Evolutionary conservation across 441 rosid genomes (phyloP).

Genomic region (Geranium incanum): DNA sequence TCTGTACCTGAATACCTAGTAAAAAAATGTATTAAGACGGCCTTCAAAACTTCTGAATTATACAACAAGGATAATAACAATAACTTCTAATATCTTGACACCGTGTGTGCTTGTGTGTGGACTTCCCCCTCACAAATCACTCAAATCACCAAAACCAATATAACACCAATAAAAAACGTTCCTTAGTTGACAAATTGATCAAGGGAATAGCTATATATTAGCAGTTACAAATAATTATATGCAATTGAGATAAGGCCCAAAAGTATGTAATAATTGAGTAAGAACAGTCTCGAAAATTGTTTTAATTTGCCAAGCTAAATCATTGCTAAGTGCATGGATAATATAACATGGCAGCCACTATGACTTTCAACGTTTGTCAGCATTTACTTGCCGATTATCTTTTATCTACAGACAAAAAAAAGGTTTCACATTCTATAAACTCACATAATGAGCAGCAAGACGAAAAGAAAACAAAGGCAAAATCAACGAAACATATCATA

Average conservation of each 20-base stretch:
- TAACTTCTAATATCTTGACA: neutral
- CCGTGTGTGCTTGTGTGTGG: neutral
- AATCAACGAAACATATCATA: neutral
- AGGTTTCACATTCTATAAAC: neutral
- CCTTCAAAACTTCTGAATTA: neutral
- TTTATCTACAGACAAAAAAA: neutral
- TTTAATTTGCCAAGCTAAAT: neutral
- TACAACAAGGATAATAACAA: neutral
- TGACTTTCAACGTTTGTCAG: neutral
- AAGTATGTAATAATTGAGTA: neutral
- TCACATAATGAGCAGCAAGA: constrained; percentile 2
- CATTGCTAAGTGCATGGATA: neutral
- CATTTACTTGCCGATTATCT: neutral
- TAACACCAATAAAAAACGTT: neutral
- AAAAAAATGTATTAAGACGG: neutral
- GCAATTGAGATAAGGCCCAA: neutral
- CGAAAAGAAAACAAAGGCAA: neutral
- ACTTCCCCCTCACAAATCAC: neutral
- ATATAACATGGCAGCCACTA: neutral
- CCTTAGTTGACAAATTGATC: neutral
- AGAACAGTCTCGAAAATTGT: neutral
- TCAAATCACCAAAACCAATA: neutral
- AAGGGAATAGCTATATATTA: neutral
- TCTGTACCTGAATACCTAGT: neutral
- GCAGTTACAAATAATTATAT: neutral